Percentiles rank a stretch among this genome's conserved stretches.
Evolutionary conservation across 805 yeast species (phyloP).

Genomic region (Candida khao-thaluensis): DNA sequence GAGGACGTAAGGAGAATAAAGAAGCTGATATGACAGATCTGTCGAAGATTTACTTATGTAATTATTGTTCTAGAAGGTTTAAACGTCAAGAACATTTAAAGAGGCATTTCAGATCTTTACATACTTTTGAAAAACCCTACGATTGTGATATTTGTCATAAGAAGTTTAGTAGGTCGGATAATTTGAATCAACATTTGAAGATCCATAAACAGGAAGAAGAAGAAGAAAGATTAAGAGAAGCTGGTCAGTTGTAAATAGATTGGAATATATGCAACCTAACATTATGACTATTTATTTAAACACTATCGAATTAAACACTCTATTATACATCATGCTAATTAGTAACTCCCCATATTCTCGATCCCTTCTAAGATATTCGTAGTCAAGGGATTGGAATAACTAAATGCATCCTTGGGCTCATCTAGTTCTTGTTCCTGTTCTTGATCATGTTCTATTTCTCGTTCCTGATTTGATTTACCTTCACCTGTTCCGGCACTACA

Average conservation of each 20-base stretch:
- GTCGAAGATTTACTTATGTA: slow-evolving; percentile 60
- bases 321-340: background rate
- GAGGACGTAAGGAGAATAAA: slow-evolving; percentile 66
- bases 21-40: slow-evolving; percentile 52
- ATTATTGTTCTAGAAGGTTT: slow-evolving; percentile 61
- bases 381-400: slow-evolving; percentile 6
- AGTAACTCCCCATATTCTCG: slow-evolving; percentile 6
- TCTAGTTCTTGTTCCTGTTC: background rate
- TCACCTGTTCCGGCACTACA: slow-evolving; percentile 67
- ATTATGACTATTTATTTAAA: background rate
- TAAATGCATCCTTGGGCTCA: background rate
- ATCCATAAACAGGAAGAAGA: slow-evolving; percentile 40
- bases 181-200: slow-evolving; percentile 64
- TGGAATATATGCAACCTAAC: too few relatives aligned
- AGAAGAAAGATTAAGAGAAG: background rate
- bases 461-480: background rate
- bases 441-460: background rate
- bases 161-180: slow-evolving; percentile 66
- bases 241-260: too few relatives aligned
- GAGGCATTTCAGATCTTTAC: slow-evolving; percentile 71
- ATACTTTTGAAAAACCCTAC: slow-evolving; percentile 70
- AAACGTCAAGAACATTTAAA: slow-evolving; percentile 76
- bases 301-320: slow-evolving; percentile 1
- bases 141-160: slow-evolving; percentile 60
- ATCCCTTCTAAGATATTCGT: slow-evolving; percentile 8